phyloP scores from a whole-genome alignment of 257 asterid species.

The Capsicum pubescens region DNA sequence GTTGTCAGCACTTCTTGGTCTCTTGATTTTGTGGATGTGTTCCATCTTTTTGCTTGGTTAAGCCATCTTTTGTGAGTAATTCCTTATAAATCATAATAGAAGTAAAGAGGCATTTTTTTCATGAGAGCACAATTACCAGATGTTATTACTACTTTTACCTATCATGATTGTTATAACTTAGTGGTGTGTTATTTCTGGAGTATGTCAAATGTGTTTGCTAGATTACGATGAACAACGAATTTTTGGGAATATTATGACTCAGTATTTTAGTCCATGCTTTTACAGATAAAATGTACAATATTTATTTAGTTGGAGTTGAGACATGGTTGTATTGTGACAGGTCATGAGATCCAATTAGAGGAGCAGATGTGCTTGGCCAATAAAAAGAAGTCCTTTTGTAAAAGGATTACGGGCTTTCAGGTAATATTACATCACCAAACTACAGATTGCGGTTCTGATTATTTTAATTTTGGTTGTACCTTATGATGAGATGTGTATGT shows the following conservation, averaged over 20 bases:
- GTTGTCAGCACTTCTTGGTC: background rate
- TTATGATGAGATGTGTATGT: conserved; percentile 11
- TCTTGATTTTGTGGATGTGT: background rate
- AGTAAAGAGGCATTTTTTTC: background rate
- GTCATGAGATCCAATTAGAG: conserved; percentile 70
- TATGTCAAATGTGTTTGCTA: background rate
- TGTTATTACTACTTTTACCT: background rate
- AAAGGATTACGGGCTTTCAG: conserved; percentile 91
- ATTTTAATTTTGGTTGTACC: background rate
- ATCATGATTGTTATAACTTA: background rate
- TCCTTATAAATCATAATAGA: background rate
- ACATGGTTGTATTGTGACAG: conserved; percentile 44
- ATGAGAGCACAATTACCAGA: background rate
- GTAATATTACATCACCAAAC: conserved; percentile 44
- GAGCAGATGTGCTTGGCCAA: conserved; percentile 60
- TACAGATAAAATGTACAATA: background rate
- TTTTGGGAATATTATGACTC: background rate
- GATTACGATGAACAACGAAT: background rate
- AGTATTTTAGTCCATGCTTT: background rate
- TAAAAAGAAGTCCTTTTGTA: conserved; percentile 84
- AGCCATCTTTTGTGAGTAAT: background rate
- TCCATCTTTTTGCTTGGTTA: background rate
- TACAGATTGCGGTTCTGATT: conserved; percentile 27
- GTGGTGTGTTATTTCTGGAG: background rate
- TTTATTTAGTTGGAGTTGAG: conserved; percentile 15